phyloP scores from a whole-genome alignment of 805 yeast genomes.

The Scheffersomyces lignosus region DNA sequence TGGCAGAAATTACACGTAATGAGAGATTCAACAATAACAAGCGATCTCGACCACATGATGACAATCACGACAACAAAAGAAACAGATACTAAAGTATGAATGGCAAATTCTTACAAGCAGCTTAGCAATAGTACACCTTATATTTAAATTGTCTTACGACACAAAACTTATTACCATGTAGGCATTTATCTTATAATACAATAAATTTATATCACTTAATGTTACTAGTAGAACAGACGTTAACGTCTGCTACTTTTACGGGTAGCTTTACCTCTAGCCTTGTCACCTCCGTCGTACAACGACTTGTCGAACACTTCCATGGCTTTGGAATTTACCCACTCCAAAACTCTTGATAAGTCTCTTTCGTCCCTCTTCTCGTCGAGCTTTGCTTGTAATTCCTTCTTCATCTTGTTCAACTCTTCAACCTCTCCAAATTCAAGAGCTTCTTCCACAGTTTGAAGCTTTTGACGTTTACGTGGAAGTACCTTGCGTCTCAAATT shows the following conservation, averaged over 20 bases:
- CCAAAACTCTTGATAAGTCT: constrained; percentile 47
- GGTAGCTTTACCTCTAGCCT: constrained; percentile 18
- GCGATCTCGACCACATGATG: constrained; percentile 3
- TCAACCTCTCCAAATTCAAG: constrained; percentile 26
- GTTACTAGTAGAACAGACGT: too few relatives aligned
- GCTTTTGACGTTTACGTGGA: constrained; percentile 36
- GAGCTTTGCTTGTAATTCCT: constrained; percentile 31
- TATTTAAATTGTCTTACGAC: too few relatives aligned
- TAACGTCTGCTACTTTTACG: constrained; percentile 1
- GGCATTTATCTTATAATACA: too few relatives aligned
- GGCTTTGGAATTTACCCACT: constrained; percentile 66
- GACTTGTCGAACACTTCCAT: constrained; percentile 49
- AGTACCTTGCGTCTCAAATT: constrained; percentile 26
- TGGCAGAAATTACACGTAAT: constrained; percentile 27
- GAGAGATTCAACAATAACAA: constrained; percentile 14
- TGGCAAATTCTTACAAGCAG: too few relatives aligned
- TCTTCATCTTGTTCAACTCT: constrained; percentile 23
- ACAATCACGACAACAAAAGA: constrained; percentile 10
- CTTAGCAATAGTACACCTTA: too few relatives aligned
- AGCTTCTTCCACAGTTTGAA: constrained; percentile 27
- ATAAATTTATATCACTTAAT: too few relatives aligned
- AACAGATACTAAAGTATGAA: constrained; percentile 5
- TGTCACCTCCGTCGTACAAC: constrained; percentile 58
- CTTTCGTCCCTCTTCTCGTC: constrained; percentile 35
- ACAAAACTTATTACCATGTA: not conserved